phyloP scores from a whole-genome alignment of 208 protist species.

The Leishmania braziliensis region DNA sequence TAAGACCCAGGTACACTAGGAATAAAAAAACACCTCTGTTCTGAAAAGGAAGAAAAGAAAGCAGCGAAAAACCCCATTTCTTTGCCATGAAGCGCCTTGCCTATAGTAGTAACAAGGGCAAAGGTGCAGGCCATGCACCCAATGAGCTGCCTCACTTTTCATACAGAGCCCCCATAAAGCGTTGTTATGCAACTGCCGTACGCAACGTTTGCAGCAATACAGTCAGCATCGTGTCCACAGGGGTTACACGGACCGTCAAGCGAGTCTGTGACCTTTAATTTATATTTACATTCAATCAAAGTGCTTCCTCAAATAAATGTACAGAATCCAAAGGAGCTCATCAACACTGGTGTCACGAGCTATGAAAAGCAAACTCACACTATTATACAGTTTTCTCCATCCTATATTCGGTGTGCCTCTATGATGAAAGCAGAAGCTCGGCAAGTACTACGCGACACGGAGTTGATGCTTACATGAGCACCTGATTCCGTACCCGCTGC shows the following conservation, averaged over 20 bases:
- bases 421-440: slow-evolving; percentile 56
- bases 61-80: neutral
- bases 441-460: slow-evolving; percentile 33
- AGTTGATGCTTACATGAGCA: slow-evolving; percentile 11
- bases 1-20: neutral
- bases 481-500: slow-evolving; percentile 49
- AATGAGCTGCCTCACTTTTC: slow-evolving; percentile 36
- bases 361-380: slow-evolving; percentile 37
- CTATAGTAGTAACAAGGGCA: slow-evolving; percentile 33
- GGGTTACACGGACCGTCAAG: slow-evolving; percentile 34
- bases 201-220: slow-evolving; percentile 23
- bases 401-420: slow-evolving; percentile 45
- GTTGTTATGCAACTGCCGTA: slow-evolving; percentile 19
- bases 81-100: slow-evolving; percentile 18
- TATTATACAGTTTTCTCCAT: slow-evolving; percentile 27
- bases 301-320: slow-evolving; percentile 38
- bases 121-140: slow-evolving; percentile 10
- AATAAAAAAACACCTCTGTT: neutral
- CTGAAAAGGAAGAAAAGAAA: neutral
- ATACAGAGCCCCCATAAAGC: slow-evolving; percentile 31
- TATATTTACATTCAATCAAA: slow-evolving; percentile 16
- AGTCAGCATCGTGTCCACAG: slow-evolving; percentile 16
- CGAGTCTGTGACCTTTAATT: slow-evolving; percentile 40
- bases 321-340: slow-evolving; percentile 49
- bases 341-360: slow-evolving; percentile 19